Base-by-base conservation (phyloP, 352 stramenopile genomes). In the Plasmopara viticola region DNA sequence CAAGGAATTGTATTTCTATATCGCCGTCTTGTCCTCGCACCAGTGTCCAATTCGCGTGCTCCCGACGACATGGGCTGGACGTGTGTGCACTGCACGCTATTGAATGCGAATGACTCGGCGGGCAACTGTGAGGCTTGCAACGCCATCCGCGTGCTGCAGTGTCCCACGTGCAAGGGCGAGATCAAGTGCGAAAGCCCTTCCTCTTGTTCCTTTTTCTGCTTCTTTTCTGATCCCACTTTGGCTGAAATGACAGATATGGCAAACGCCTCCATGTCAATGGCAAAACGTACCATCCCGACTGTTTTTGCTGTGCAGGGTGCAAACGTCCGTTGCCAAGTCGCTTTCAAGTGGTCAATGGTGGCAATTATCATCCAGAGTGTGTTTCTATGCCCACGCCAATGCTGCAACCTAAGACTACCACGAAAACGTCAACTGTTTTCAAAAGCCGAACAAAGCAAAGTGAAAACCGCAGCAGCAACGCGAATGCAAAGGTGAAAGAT, bases 221-320 rank as follows among this genome's bases (percentile, higher is more conserved):
- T 55, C 50, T 37, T 30, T 40, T 28, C 37, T 43, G 5, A 17
- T 9, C 42, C 6, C 31, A 53, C 18, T 48, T 14, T 43, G 33
- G 10, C 15, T 60, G 10, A 1, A 15, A 8, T 17, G 14, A 41
- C 34, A 70, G 62, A 51, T 70, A 70, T 31, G 69, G 69, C 17
- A 68, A 68, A 34, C 69, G 69, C 6, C 53, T 78, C n/a, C 56
- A 68, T 29, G 69, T 75, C 37, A 62, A 67, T 15, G 69, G 63
- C 3, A 51, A 64, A 15, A 68, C 53, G 4, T 84, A 75, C 41
- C 72, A 84, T 41, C 64, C 64, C 0, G 63, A 66, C 51, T 84
- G 72, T 33, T 84, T 84, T 58, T 68, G 60, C 51, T 84, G 72
- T 47, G 61, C 56, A 35, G 61, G 57, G 9, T 84, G 72, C 52